phyloP scores from a whole-genome alignment of 2,329 filamentous ascomycete genomes.

The Aureobasidium sp. region DNA sequence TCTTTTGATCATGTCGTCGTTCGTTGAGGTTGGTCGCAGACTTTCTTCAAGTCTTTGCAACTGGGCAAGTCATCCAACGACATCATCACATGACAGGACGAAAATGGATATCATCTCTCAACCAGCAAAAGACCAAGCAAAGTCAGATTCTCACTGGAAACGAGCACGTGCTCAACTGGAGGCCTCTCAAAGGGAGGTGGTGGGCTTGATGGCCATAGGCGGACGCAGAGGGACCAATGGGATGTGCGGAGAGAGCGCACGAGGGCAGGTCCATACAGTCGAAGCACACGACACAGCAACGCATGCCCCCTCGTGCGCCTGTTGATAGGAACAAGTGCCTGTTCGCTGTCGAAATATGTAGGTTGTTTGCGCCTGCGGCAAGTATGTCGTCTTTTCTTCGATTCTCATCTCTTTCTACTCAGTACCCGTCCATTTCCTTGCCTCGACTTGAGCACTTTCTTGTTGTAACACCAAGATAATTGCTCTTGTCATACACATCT shows the following conservation, averaged over 20 bases:
- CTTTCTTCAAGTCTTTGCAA: not conserved
- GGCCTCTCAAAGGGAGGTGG: conserved; percentile 5
- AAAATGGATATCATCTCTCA: not conserved
- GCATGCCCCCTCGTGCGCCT: conserved; percentile 8
- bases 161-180: conserved; percentile 4
- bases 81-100: not conserved
- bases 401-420: not conserved
- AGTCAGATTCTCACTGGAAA: conserved; percentile 10
- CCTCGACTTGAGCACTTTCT: not conserved
- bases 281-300: conserved; percentile 15
- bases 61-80: not conserved
- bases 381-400: conserved; percentile 7
- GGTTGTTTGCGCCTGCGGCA: not conserved
- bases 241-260: conserved; percentile 5
- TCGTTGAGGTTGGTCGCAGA: not conserved
- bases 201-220: conserved; percentile 1
- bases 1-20: not conserved
- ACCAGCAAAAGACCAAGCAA: not conserved
- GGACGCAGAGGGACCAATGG: conserved; percentile 2
- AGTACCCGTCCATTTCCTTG: conserved; percentile 2
- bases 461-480: not conserved
- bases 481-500: not conserved
- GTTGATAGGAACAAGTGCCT: conserved; percentile 13
- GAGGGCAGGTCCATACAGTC: conserved; percentile 11
- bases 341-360: too few species aligned